A percentile compares a stretch with the other conserved stretches of the same genome.
These are phyloP conservation scores for Cutaneotrichosporon sp. DNA, from an alignment of 1,284 basidiomycete genomes.

Conservation along the genomic window DNA sequence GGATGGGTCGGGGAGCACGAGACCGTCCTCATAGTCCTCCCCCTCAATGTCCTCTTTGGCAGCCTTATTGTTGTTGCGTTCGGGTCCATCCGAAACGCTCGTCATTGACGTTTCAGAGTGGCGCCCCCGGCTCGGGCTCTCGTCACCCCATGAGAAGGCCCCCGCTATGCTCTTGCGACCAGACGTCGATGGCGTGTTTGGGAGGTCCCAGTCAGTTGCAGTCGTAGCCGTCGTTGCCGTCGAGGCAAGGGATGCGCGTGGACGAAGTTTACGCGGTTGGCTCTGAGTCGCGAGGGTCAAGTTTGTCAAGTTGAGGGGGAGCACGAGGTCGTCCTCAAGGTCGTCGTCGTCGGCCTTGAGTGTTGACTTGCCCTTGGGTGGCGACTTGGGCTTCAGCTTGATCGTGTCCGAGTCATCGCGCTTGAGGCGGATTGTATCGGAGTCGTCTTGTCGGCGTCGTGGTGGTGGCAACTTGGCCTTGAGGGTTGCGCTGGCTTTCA, in stretches of 20 bases:
- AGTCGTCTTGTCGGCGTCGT: no score
- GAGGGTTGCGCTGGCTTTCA: conserved; percentile 42
- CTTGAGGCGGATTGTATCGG: no score
- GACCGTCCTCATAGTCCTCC: conserved; percentile 36
- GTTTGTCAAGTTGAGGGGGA: conserved; percentile 42
- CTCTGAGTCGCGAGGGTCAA: conserved; percentile 35
- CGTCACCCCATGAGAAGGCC: conserved; percentile 27
- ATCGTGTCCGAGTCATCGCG: conserved; percentile 12
- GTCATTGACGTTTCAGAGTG: conserved; percentile 37
- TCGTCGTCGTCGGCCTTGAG: conserved; percentile 14
- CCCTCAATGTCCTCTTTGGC: conserved; percentile 11
- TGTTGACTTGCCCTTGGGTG: background rate
- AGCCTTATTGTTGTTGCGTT: conserved; percentile 12
- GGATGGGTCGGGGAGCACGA: conserved; percentile 35
- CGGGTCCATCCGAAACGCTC: conserved; percentile 33
- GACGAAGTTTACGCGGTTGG: conserved; percentile 14
- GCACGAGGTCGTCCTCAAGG: conserved; percentile 39
- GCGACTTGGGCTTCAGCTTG: background rate
- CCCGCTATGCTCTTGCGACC: conserved; percentile 17
- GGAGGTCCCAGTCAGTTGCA: conserved; percentile 23
- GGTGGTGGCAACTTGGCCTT: conserved; percentile 41
- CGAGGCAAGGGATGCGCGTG: conserved; percentile 33
- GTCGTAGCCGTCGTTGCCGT: conserved; percentile 11
- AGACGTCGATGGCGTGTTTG: conserved; percentile 18
- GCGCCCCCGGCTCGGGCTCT: conserved; percentile 18